phyloP scores from a whole-genome alignment of 768 basidiomycete species.

The Lactarius pseudohatsudake region DNA sequence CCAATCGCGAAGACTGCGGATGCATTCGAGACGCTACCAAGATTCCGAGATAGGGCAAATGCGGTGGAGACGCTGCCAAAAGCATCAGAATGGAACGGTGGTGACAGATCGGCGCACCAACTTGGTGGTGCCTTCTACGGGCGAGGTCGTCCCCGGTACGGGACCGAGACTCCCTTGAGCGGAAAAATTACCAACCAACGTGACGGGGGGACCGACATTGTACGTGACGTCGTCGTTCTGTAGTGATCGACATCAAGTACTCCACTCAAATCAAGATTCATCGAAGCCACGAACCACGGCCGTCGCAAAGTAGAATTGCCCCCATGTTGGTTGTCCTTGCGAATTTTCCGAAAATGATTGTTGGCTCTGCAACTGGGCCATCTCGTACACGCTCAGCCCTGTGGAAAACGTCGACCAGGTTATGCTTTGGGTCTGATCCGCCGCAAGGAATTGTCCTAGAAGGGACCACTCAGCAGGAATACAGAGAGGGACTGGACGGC shows the following conservation, averaged over 20 bases:
- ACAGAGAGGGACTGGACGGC: background rate
- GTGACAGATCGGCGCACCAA: background rate
- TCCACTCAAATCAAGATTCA: background rate
- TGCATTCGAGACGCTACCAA: conserved; percentile 6
- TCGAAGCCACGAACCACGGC: conserved; percentile 5
- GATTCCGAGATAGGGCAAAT: conserved; percentile 15
- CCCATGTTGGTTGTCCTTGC: conserved; percentile 21
- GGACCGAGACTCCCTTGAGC: background rate
- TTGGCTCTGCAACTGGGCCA: conserved; percentile 2
- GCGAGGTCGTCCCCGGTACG: background rate
- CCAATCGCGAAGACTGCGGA: conserved; percentile 18
- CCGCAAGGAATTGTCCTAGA: background rate
- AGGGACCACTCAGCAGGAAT: background rate
- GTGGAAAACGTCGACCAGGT: conserved; percentile 11
- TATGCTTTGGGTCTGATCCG: conserved; percentile 1
- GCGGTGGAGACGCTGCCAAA: conserved; percentile 8
- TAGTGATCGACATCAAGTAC: background rate
- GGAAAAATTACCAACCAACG: conserved; percentile 11
- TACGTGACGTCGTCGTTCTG: conserved; percentile 11
- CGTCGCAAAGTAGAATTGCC: conserved; percentile 18
- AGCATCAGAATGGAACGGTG: background rate
- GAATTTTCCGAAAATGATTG: conserved; percentile 9
- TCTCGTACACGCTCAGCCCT: conserved; percentile 16
- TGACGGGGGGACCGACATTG: background rate
- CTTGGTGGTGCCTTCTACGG: conserved; percentile 6